Evolutionary conservation across 2,329 filamentous ascomycete genomes (phyloP).

Genomic region (Talaromyces piceae): DNA sequence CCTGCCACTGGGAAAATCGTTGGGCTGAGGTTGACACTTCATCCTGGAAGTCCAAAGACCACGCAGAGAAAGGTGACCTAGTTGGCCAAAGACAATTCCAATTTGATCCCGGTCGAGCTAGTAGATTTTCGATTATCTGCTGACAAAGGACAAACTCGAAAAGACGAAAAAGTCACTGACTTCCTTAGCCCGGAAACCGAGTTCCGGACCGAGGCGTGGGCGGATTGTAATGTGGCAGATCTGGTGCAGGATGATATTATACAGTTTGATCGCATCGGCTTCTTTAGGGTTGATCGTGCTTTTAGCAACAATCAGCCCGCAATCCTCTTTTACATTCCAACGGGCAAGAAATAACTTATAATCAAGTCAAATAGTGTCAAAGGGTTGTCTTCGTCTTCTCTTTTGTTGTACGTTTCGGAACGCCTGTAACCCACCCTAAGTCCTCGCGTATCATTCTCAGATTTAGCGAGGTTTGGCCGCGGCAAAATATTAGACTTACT

Average conservation of each 20-base stretch:
- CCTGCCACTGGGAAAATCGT: conserved; percentile 46
- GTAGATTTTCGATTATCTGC: conserved; percentile 92
- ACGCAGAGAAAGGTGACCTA: conserved; percentile 96
- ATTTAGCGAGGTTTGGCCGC: too few relatives aligned
- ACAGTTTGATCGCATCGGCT: conserved; percentile 91
- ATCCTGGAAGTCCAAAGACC: conserved; percentile 86
- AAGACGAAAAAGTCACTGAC: conserved; percentile 79
- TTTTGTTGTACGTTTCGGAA: too few relatives aligned
- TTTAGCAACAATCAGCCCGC: background rate
- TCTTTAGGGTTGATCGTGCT: too few relatives aligned
- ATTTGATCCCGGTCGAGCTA: conserved; percentile 71
- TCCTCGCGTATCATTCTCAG: too few relatives aligned
- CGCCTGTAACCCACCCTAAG: too few relatives aligned
- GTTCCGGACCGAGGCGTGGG: conserved; percentile 64
- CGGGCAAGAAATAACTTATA: background rate
- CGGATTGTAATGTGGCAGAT: conserved; percentile 70
- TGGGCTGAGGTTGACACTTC: conserved; percentile 70
- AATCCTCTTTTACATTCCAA: background rate
- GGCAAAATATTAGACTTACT: too few relatives aligned
- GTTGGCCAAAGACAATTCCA: conserved; percentile 65
- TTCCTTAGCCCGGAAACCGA: conserved; percentile 71
- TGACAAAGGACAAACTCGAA: conserved; percentile 89
- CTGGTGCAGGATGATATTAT: conserved; percentile 85
- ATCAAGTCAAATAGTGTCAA: too few relatives aligned
- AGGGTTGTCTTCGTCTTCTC: too few relatives aligned